These are phyloP conservation scores for Gliomastix tumulicola DNA, from an alignment of 2,329 filamentous ascomycete species.

Conservation along the genomic window DNA sequence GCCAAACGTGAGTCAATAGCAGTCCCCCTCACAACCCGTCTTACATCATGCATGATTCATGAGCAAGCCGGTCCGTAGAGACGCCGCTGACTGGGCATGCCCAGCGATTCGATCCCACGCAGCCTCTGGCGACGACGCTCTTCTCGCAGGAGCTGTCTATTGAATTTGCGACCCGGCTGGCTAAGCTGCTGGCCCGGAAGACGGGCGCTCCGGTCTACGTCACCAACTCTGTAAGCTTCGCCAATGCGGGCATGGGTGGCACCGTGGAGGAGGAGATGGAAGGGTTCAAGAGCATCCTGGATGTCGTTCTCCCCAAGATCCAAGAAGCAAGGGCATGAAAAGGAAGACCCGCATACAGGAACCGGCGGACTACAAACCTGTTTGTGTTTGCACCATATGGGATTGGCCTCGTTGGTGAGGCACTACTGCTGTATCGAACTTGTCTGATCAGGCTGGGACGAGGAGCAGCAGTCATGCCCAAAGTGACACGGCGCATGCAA, in stretches of 20 bases:
- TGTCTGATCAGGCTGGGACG: too few species aligned
- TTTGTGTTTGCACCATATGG: too few species aligned
- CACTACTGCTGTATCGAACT: too few species aligned
- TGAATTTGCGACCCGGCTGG: conserved; percentile 81
- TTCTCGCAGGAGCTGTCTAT: conserved; percentile 69
- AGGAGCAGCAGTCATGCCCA: too few species aligned
- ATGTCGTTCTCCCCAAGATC: conserved; percentile 44
- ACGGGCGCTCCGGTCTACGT: conserved; percentile 77
- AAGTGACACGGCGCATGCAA: too few species aligned
- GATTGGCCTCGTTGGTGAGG: too few species aligned
- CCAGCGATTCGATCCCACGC: conserved; percentile 44
- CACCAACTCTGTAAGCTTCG: conserved; percentile 77
- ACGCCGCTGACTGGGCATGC: background rate
- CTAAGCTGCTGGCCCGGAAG: conserved; percentile 73
- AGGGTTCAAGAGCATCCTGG: conserved; percentile 68
- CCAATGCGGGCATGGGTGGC: conserved; percentile 65
- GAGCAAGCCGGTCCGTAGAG: too few species aligned
- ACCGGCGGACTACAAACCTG: too few species aligned
- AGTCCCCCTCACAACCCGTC: too few species aligned
- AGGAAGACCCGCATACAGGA: too few species aligned
- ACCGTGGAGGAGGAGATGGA: conserved; percentile 93
- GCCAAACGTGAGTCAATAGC: conserved; percentile 83
- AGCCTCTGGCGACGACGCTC: conserved; percentile 71
- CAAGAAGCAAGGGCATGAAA: conserved; percentile 11
- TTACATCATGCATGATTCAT: too few species aligned